Evolutionary conservation across 768 basidiomycete genomes (phyloP).

Genomic region (Lactarius quietus): DNA sequence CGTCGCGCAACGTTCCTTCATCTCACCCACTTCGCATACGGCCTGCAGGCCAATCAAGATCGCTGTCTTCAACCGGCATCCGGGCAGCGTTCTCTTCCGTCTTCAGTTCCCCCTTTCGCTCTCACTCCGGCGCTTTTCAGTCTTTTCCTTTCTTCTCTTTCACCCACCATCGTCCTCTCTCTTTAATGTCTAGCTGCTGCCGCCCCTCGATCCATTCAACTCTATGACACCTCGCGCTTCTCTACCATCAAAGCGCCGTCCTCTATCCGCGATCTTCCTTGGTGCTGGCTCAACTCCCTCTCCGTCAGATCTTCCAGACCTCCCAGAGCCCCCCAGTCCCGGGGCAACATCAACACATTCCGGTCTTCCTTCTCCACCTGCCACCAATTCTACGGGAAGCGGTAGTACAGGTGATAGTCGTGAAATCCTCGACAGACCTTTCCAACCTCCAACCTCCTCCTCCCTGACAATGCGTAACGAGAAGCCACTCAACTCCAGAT

Average conservation of each 20-base stretch:
- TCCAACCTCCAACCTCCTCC: conserved; percentile 31
- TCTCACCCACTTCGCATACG: no score
- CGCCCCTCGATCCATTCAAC: conserved; percentile 14
- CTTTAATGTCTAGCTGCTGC: conserved; percentile 21
- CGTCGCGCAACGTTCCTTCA: conserved; percentile 3
- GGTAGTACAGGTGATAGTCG: conserved; percentile 38
- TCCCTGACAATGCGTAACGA: conserved; percentile 41
- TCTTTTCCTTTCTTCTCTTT: background rate
- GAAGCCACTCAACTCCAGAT: conserved; percentile 31
- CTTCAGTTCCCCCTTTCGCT: conserved; percentile 7
- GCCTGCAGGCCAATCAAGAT: conserved; percentile 11
- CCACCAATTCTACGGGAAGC: conserved; percentile 81
- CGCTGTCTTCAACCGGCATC: conserved; percentile 14
- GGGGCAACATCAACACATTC: conserved; percentile 50
- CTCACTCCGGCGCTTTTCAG: background rate
- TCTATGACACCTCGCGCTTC: conserved; percentile 51
- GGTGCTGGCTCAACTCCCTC: conserved; percentile 40
- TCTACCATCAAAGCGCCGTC: conserved; percentile 44
- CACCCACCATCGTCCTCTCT: background rate
- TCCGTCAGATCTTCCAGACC: conserved; percentile 33
- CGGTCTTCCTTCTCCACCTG: conserved; percentile 79
- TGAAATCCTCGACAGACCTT: conserved; percentile 40
- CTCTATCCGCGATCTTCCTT: conserved; percentile 60
- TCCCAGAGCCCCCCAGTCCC: conserved; percentile 71
- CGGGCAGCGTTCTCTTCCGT: conserved; percentile 8